phyloP scores from a whole-genome alignment of 768 basidiomycete species.

The Kwoniella pini region DNA sequence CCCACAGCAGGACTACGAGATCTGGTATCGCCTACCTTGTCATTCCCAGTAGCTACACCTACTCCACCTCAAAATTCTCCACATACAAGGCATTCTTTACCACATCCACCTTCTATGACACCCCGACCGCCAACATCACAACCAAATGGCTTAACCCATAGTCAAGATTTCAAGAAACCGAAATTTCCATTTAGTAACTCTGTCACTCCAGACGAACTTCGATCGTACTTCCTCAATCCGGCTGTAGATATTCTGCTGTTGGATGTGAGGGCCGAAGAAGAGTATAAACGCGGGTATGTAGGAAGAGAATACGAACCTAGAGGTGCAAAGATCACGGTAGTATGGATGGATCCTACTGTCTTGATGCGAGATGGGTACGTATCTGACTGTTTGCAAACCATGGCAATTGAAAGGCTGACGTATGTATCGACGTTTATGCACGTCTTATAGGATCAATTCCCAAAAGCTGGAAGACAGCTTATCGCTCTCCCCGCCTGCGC shows the following conservation, averaged over 20 bases:
- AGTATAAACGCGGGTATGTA: constrained; percentile 75
- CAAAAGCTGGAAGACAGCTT: constrained; percentile 73
- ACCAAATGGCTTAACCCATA: constrained; percentile 31
- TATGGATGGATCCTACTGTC: constrained; percentile 83
- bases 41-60: constrained; percentile 34
- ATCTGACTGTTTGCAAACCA: background rate
- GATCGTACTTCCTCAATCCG: constrained; percentile 61
- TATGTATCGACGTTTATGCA: background rate
- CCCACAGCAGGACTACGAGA: constrained; percentile 4
- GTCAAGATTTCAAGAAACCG: constrained; percentile 31
- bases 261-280: constrained; percentile 76
- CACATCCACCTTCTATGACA: background rate
- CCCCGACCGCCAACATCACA: constrained; percentile 1
- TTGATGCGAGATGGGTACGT: constrained; percentile 68
- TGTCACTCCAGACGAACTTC: constrained; percentile 64
- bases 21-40: constrained; percentile 1
- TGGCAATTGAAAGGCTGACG: background rate
- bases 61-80: constrained; percentile 21
- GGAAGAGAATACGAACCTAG: constrained; percentile 59
- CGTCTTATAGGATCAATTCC: constrained; percentile 63
- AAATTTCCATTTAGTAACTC: constrained; percentile 65
- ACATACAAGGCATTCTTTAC: background rate
- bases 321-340: constrained; percentile 53
- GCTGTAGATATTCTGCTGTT: constrained; percentile 69
- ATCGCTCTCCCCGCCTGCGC: constrained; percentile 67